Evolutionary conservation across 2,329 filamentous ascomycete genomes (phyloP).

Genomic region (Xylariaceae sp.): DNA sequence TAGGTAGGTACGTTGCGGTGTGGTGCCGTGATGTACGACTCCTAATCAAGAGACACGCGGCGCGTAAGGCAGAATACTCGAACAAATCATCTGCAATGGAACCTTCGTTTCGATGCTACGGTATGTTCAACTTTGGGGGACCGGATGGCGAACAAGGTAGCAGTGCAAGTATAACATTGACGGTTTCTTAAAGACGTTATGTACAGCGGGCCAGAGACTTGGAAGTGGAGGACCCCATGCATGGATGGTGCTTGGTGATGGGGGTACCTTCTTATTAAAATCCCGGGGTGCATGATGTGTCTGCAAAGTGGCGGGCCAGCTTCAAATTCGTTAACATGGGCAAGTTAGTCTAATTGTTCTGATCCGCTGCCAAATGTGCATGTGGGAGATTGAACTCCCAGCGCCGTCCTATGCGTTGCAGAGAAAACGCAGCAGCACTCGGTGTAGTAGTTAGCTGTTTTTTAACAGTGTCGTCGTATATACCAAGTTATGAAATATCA

Average conservation of each 20-base stretch:
- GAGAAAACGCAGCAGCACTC: too few relatives aligned
- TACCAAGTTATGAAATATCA: too few relatives aligned
- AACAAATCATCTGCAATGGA: constrained; percentile 2
- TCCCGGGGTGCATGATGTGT: constrained; percentile 22
- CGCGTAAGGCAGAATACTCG: constrained; percentile 3
- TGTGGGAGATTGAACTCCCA: too few relatives aligned
- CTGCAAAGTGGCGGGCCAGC: constrained; percentile 20
- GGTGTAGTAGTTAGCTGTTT: too few relatives aligned
- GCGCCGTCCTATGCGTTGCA: too few relatives aligned
- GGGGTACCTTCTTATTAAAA: constrained; percentile 25
- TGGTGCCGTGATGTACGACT: too few relatives aligned
- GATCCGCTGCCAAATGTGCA: too few relatives aligned
- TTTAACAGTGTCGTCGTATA: too few relatives aligned
- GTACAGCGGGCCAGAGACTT: constrained; percentile 12
- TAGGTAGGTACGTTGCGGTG: background rate
- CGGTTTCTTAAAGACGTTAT: too few relatives aligned
- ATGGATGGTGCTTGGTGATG: constrained; percentile 25
- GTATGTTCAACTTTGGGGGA: constrained; percentile 2
- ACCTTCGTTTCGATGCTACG: constrained; percentile 2
- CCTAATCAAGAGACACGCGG: background rate
- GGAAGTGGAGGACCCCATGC: constrained; percentile 19
- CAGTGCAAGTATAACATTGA: background rate
- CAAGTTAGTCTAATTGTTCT: too few relatives aligned
- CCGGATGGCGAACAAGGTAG: constrained; percentile 3
- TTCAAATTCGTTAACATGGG: too few relatives aligned